Evolutionary conservation across 129 eudicot genomes (phyloP).

Genomic region (Tagetes patula): DNA sequence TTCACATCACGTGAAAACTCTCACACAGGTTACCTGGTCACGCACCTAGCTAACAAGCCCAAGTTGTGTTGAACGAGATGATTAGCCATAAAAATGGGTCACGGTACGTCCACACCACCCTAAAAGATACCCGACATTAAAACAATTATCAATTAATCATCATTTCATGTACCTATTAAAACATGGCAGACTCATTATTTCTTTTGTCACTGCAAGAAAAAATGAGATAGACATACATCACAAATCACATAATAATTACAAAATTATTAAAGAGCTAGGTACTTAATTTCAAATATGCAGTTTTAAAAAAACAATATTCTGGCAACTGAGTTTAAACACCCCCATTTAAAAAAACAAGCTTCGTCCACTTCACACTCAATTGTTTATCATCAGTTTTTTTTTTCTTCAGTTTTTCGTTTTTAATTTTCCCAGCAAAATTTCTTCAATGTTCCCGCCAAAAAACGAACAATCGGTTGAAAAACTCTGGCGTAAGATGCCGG

Average conservation of each 20-base stretch:
- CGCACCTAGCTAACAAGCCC: no score
- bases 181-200: not conserved
- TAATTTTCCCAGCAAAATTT: slow-evolving; percentile 1
- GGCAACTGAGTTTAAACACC: slow-evolving; percentile 1
- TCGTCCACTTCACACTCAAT: not conserved
- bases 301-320: not conserved
- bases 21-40: no score
- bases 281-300: not conserved
- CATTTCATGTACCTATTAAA: not conserved
- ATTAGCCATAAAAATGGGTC: no score
- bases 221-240: not conserved
- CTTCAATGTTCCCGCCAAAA: slow-evolving; percentile 68
- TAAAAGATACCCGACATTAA: no score
- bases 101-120: no score
- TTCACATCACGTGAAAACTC: no score
- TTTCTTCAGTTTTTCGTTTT: not conserved
- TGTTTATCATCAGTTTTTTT: not conserved
- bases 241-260: not conserved
- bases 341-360: slow-evolving; percentile 2
- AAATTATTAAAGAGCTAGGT: no score
- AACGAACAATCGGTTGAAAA: slow-evolving; percentile 7
- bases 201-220: not conserved
- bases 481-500: slow-evolving; percentile 29
- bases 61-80: no score
- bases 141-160: not conserved